phyloP scores from a whole-genome alignment of 805 yeast species.

The Clavispora asparagi region DNA sequence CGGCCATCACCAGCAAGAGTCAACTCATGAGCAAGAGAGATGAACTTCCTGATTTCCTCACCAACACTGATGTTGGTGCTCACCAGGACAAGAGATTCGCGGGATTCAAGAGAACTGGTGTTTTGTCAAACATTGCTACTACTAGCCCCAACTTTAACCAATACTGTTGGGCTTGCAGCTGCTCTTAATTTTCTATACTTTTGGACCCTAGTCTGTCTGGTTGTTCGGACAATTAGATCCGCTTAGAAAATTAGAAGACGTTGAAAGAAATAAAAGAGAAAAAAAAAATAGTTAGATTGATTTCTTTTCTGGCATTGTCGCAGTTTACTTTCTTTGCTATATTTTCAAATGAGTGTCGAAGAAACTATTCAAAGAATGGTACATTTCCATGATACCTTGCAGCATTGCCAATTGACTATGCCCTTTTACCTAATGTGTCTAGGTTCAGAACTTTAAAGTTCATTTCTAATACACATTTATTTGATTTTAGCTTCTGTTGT shows the following conservation, averaged over 20 bases:
- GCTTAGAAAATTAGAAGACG: background rate
- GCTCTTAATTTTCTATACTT: background rate
- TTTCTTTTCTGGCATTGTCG: background rate
- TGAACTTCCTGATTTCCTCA: background rate
- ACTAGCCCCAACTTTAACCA: slow-evolving; percentile 2
- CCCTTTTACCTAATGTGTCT: background rate
- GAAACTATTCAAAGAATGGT: background rate
- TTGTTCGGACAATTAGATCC: background rate
- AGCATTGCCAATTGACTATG: background rate
- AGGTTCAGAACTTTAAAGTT: background rate
- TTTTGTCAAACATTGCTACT: slow-evolving; percentile 1
- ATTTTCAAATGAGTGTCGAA: background rate
- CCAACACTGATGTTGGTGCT: background rate
- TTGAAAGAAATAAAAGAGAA: background rate
- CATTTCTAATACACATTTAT: background rate
- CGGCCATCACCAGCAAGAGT: background rate
- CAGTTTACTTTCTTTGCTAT: background rate
- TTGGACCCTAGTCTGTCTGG: background rate
- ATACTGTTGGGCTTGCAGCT: slow-evolving; percentile 6
- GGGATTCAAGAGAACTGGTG: background rate
- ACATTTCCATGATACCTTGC: background rate
- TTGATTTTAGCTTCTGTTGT: background rate
- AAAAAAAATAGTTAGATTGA: background rate
- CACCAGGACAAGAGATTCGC: slow-evolving; percentile 4
- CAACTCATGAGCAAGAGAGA: slow-evolving; percentile 4